Conservation (phyloP, 768 basidiomycete genomes). For the Termitomyces heimii region DNA sequence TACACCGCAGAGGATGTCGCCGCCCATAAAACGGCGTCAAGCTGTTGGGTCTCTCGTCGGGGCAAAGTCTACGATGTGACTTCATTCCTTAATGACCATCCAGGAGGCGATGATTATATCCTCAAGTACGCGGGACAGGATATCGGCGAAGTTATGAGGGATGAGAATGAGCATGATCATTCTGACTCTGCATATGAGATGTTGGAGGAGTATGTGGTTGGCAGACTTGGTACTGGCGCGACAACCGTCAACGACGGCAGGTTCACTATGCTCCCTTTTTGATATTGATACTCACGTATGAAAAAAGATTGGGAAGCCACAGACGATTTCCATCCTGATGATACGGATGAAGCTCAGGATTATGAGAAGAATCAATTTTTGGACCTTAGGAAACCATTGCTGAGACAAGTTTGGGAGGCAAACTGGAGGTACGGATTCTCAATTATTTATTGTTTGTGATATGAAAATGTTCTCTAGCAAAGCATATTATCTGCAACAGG, state of each 20-base stretch:
- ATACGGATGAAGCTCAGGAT: constrained; percentile 77
- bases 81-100: constrained; percentile 79
- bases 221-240: constrained; percentile 71
- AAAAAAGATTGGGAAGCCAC: constrained; percentile 78
- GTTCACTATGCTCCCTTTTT: constrained; percentile 18
- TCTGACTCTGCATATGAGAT: constrained; percentile 89
- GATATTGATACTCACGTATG: not conserved
- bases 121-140: constrained; percentile 81
- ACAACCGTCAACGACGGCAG: constrained; percentile 74
- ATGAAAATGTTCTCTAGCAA: constrained; percentile 47
- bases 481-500: constrained; percentile 92
- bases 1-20: constrained; percentile 72
- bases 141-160: constrained; percentile 75
- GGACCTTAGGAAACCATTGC: constrained; percentile 79
- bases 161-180: constrained; percentile 79
- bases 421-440: constrained; percentile 64
- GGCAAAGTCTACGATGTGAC: constrained; percentile 92
- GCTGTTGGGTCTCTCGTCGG: constrained; percentile 78
- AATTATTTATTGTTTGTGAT: constrained; percentile 2
- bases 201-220: constrained; percentile 83
- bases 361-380: constrained; percentile 88
- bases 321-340: constrained; percentile 88
- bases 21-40: constrained; percentile 48
- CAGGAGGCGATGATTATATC: constrained; percentile 92
- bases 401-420: constrained; percentile 81